phyloP scores from a whole-genome alignment of 2,329 filamentous ascomycete species.

The Bertia moriformis region DNA sequence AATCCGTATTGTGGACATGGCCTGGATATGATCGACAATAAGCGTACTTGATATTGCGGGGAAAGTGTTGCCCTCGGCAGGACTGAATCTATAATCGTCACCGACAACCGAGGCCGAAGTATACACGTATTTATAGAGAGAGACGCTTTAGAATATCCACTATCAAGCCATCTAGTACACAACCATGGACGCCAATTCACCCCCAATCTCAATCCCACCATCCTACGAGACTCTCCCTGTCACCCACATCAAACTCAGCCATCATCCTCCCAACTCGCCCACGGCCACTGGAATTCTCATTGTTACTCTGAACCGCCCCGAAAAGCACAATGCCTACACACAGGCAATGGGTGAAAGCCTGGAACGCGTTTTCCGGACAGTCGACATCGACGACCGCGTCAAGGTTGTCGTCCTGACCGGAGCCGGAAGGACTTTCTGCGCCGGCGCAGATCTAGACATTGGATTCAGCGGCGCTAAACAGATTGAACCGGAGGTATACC shows the following conservation, averaged over 20 bases:
- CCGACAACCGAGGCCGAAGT: too few species aligned
- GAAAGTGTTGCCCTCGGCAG: too few species aligned
- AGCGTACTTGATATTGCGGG: too few species aligned
- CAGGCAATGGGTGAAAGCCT: conserved; percentile 33
- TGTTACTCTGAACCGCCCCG: conserved; percentile 33
- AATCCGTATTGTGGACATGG: too few species aligned
- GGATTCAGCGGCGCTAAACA: conserved; percentile 11
- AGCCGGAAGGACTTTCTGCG: conserved; percentile 18
- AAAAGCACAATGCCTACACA: conserved; percentile 41
- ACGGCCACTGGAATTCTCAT: conserved; percentile 30
- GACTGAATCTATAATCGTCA: too few species aligned
- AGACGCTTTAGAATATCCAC: too few species aligned
- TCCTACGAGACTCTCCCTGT: not conserved
- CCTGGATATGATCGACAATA: too few species aligned
- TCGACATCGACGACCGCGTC: conserved; percentile 18
- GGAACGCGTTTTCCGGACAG: conserved; percentile 19
- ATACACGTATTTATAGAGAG: too few species aligned
- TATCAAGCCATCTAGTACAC: not conserved
- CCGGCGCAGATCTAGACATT: conserved; percentile 18
- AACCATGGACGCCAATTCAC: not conserved
- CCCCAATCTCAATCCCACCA: not conserved
- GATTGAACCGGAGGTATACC: not conserved
- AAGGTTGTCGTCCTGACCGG: conserved; percentile 20
- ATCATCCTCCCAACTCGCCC: conserved; percentile 12
- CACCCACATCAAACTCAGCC: not conserved